Percentiles rank a stretch among this genome's conserved stretches.
Evolutionary conservation across 2,329 filamentous ascomycete genomes (phyloP).

Genomic region (Rhynchosporium agropyri): DNA sequence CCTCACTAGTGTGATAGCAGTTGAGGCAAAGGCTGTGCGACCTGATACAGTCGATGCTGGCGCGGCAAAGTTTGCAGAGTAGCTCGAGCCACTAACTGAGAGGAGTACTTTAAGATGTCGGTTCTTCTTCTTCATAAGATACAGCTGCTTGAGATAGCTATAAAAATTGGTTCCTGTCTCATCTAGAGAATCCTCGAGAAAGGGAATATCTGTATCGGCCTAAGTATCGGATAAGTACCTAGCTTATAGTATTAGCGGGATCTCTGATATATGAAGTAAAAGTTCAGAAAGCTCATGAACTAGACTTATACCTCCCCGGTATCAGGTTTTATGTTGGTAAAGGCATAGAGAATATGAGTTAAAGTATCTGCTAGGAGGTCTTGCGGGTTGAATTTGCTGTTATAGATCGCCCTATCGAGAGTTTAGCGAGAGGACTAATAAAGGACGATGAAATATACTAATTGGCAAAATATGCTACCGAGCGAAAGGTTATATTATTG

Average conservation of each 20-base stretch:
- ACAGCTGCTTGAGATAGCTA: conserved; percentile 1
- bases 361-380: conserved; percentile 4
- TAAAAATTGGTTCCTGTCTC: conserved; percentile 6
- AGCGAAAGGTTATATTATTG: neutral
- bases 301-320: conserved; percentile 2
- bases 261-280: neutral
- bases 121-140: conserved; percentile 10
- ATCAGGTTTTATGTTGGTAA: conserved; percentile 6
- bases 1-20: conserved; percentile 26
- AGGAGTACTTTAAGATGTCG: neutral
- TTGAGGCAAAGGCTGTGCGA: conserved; percentile 29
- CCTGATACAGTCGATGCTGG: conserved; percentile 43
- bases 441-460: neutral
- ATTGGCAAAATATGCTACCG: conserved; percentile 4
- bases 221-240: conserved; percentile 3
- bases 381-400: conserved; percentile 9
- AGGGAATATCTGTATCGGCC: conserved; percentile 2
- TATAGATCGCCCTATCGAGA: conserved; percentile 1
- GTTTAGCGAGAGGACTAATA: neutral
- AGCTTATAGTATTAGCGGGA: conserved; percentile 8
- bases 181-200: neutral
- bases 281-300: neutral
- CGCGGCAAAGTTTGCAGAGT: conserved; percentile 8
- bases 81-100: conserved; percentile 2
- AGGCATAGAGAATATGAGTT: neutral